Evolutionary conservation across 768 basidiomycete species (phyloP).

Genomic region (Phanerochaete carnosa): DNA sequence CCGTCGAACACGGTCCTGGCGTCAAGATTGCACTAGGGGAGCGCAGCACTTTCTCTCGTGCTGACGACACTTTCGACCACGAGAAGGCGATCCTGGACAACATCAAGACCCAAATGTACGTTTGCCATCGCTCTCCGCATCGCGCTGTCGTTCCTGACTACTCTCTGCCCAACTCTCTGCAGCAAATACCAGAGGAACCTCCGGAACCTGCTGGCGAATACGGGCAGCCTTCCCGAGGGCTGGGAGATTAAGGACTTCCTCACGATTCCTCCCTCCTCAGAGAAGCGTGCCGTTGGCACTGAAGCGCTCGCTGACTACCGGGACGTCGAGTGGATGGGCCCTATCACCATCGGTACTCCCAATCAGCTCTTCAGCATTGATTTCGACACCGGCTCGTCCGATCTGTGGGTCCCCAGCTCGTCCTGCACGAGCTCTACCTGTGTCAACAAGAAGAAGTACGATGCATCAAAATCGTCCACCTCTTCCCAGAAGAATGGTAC

Average conservation of each 20-base stretch:
- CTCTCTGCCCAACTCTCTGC: neutral
- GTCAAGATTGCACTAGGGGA: conserved; percentile 20
- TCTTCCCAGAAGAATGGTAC: conserved; percentile 20
- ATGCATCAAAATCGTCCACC: conserved; percentile 24
- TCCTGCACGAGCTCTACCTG: conserved; percentile 17
- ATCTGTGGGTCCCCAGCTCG: conserved; percentile 18
- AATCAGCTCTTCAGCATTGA: conserved; percentile 10
- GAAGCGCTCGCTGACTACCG: conserved; percentile 31
- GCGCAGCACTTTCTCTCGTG: conserved; percentile 23
- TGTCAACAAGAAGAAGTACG: conserved; percentile 9
- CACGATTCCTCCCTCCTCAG: conserved; percentile 16
- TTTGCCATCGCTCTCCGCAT: neutral
- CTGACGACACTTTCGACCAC: conserved; percentile 27
- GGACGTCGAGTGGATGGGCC: conserved; percentile 38
- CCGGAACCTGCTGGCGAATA: conserved; percentile 33
- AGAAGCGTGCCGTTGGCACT: conserved; percentile 13
- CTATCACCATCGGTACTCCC: conserved; percentile 25
- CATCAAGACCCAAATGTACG: conserved; percentile 25
- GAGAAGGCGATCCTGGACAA: conserved; percentile 24
- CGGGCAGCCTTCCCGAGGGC: conserved; percentile 24
- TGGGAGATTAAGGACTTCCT: conserved; percentile 29
- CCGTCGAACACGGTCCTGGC: conserved; percentile 18
- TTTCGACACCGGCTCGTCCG: no score
- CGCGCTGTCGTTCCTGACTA: neutral
- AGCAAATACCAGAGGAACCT: conserved; percentile 39